Evolutionary conservation across 306 rosid genomes (phyloP).

Genomic region (Sindora glabra): DNA sequence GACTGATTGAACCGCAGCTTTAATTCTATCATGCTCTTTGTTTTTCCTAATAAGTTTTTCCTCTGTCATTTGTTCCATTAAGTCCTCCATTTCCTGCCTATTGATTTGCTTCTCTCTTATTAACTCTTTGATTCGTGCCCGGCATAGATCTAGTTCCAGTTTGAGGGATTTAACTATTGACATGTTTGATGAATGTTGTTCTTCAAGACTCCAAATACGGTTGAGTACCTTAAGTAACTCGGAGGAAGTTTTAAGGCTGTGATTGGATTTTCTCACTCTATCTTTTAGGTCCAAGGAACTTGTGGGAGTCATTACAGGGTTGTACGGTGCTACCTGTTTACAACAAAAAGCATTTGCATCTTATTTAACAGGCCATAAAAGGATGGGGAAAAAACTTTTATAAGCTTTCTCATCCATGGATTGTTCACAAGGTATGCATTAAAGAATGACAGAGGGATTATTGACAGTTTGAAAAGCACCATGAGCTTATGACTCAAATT

Average conservation of each 20-base stretch:
- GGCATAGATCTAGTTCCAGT: conserved; percentile 38
- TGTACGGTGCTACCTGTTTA: conserved; percentile 41
- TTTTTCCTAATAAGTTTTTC: conserved; percentile 34
- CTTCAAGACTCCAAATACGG: conserved; percentile 69
- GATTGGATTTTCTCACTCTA: conserved; percentile 31
- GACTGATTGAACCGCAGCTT: conserved; percentile 33
- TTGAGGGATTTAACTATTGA: conserved; percentile 46
- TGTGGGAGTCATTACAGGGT: conserved; percentile 27
- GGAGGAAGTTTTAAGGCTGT: conserved; percentile 32
- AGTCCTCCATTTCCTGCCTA: conserved; percentile 37
- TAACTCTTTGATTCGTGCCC: conserved; percentile 41
- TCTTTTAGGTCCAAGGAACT: conserved; percentile 34
- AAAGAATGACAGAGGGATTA: neutral
- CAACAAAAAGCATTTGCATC: conserved; percentile 12
- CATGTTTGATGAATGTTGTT: conserved; percentile 44
- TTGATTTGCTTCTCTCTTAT: conserved; percentile 34
- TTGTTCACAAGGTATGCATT: neutral
- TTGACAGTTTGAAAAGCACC: conserved; percentile 1
- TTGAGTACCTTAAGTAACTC: conserved; percentile 55
- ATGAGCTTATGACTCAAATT: too few relatives aligned
- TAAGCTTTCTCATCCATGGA: neutral
- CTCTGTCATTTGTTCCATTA: conserved; percentile 30
- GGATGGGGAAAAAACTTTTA: neutral
- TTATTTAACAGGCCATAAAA: neutral
- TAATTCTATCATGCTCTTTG: conserved; percentile 26